Evolutionary conservation across 495 filamentous ascomycete species (phyloP).

Genomic region (Hypomontagnella submonticulosa): DNA sequence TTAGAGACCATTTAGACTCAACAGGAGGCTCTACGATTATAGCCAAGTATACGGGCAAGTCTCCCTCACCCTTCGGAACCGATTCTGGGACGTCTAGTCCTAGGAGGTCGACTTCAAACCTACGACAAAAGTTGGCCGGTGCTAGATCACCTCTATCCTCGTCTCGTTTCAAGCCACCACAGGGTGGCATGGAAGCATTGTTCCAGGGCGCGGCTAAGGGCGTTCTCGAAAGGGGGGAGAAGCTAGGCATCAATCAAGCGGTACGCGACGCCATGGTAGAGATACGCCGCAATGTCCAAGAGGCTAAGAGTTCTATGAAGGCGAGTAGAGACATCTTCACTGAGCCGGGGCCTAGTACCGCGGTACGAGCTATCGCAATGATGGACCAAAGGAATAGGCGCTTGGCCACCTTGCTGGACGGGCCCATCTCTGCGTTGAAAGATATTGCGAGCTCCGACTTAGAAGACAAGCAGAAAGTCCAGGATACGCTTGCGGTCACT

Average conservation of each 20-base stretch:
- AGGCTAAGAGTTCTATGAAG: conserved; percentile 52
- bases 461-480: conserved; percentile 49
- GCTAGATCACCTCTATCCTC: conserved; percentile 66
- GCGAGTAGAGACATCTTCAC: conserved; percentile 43
- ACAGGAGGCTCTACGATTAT: conserved; percentile 80
- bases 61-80: conserved; percentile 61
- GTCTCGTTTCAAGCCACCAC: conserved; percentile 68
- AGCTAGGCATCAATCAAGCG: conserved; percentile 88
- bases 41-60: conserved; percentile 80
- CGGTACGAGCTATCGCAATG: conserved; percentile 49
- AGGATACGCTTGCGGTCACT: conserved; percentile 69
- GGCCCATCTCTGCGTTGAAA: conserved; percentile 75
- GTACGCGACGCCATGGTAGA: conserved; percentile 90
- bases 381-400: conserved; percentile 77
- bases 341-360: conserved; percentile 38
- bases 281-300: conserved; percentile 65
- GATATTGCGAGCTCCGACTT: conserved; percentile 53
- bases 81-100: conserved; percentile 49
- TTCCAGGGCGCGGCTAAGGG: conserved; percentile 88
- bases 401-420: conserved; percentile 78
- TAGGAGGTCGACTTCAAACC: conserved; percentile 20
- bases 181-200: conserved; percentile 76
- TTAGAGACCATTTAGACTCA: conserved; percentile 78
- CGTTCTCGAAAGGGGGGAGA: conserved; percentile 83
- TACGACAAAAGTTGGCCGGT: conserved; percentile 45